Evolutionary conservation across 2,329 filamentous ascomycete species (phyloP), one percentile per base, ranked within the genome.

Genomic region (Fusarium verrucosum): DNA sequence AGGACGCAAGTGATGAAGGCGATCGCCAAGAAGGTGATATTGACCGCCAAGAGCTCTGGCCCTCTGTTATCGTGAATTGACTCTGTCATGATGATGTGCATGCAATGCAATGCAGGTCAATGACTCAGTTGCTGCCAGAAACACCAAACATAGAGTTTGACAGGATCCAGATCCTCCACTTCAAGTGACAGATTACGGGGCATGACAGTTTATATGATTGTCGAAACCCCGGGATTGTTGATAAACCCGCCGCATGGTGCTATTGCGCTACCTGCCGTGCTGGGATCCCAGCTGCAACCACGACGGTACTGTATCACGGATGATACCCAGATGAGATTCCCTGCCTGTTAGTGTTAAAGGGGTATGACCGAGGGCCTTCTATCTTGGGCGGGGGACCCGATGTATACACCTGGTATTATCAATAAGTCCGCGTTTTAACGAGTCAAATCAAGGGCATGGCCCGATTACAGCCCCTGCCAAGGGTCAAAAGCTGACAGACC

Each of bases 11-110:
- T 68, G 13, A 71, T 57, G 10, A 72, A 9, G 2, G 75, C 70
- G 40, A 70, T 17, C 1, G 56, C 32, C 32, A 72, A 47, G 22
- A 77, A 71, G n/a, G 66, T 44, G 30, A 72, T 64, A 47, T 75
- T 76, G 49, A 78, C 74, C n/a, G 38, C 73, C 50, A 71, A 51
- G 28, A 79, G 68, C 66, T 70, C 54, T 22, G 72, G 69, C 17
- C 74, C 75, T 35, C 76, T 71, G 52, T 75, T 75, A 63, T 55
- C 50, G n/a, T n/a, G n/a, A 30, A 68, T 45, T 19, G 38, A 14
- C 20, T 28, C n/a, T 9, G 63, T 45, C 62, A 66, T 66, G 10
- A n/a, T 61, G 45, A 46, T n/a, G n/a, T n/a, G n/a, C n/a, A n/a
- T n/a, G n/a, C n/a, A n/a, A n/a, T n/a, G n/a, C n/a, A n/a, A n/a